Evolutionary conservation across 1,139 yeast species (phyloP).

Genomic region (Saccharomyces hybrid): DNA sequence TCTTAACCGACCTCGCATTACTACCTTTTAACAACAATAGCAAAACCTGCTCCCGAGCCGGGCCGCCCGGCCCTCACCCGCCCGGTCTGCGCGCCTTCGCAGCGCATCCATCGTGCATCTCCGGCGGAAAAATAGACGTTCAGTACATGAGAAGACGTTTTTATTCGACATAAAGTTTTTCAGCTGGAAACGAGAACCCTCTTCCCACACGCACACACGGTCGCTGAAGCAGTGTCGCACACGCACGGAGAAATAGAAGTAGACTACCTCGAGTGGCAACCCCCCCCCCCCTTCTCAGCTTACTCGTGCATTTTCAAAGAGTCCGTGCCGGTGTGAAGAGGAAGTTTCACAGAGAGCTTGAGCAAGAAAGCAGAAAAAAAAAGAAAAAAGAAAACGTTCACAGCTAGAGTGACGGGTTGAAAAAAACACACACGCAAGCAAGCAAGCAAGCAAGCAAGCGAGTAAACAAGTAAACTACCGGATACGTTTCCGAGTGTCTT

Average conservation of each 20-base stretch:
- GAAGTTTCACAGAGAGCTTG: neutral
- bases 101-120: slow-evolving; percentile 1
- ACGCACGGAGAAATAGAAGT: neutral
- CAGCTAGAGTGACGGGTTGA: neutral
- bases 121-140: slow-evolving; percentile 1
- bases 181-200: neutral
- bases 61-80: neutral
- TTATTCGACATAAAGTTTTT: slow-evolving; percentile 1
- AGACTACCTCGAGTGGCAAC: too few species aligned
- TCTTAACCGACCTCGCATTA: too few species aligned
- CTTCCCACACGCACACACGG: neutral
- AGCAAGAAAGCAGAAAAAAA: neutral
- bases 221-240: neutral
- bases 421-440: neutral
- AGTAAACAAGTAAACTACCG: too few species aligned
- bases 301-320: neutral
- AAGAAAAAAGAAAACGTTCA: neutral
- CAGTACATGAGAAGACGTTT: slow-evolving; percentile 1
- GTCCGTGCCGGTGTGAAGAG: neutral
- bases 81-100: neutral
- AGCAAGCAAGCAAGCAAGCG: neutral
- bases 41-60: neutral
- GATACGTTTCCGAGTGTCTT: too few species aligned
- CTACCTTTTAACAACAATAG: neutral
- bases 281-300: too few species aligned